Conservation (phyloP, 164 flowering plant genomes). For the Malania oleifera region DNA sequence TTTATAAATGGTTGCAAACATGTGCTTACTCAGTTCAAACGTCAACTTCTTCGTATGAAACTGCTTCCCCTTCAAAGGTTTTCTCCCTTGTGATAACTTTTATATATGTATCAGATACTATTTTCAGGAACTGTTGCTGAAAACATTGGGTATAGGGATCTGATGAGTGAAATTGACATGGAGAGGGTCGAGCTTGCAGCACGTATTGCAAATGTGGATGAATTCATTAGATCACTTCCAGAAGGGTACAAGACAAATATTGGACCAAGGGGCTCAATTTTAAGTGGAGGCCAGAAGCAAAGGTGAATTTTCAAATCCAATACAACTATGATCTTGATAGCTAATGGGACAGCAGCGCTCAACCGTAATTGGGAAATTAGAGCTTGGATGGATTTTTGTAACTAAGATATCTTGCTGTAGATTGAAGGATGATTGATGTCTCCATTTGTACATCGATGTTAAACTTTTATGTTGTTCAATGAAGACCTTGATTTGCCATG, state of each 20-base stretch:
- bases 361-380: not conserved
- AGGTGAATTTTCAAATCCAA: slow-evolving; percentile 35
- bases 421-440: not conserved
- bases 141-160: slow-evolving; percentile 89
- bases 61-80: not conserved
- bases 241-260: slow-evolving; percentile 62
- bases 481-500: slow-evolving; percentile 4
- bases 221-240: slow-evolving; percentile 69
- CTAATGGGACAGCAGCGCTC: not conserved
- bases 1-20: no score
- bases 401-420: not conserved
- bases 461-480: not conserved
- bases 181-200: slow-evolving; percentile 69
- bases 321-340: not conserved
- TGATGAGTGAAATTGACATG: slow-evolving; percentile 63
- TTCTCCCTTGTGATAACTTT: not conserved
- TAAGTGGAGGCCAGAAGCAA: slow-evolving; percentile 99
- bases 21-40: no score
- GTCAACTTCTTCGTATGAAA: not conserved
- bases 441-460: not conserved
- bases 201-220: slow-evolving; percentile 82
- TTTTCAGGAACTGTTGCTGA: slow-evolving; percentile 95
- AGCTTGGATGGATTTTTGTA: not conserved
- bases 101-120: slow-evolving; percentile 47
- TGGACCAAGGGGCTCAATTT: slow-evolving; percentile 81